Percentiles rank a stretch among this genome's conserved stretches.
These are phyloP conservation scores for Pythium diclinum DNA, from an alignment of 352 stramenopile genomes.

Conservation along the genomic window DNA sequence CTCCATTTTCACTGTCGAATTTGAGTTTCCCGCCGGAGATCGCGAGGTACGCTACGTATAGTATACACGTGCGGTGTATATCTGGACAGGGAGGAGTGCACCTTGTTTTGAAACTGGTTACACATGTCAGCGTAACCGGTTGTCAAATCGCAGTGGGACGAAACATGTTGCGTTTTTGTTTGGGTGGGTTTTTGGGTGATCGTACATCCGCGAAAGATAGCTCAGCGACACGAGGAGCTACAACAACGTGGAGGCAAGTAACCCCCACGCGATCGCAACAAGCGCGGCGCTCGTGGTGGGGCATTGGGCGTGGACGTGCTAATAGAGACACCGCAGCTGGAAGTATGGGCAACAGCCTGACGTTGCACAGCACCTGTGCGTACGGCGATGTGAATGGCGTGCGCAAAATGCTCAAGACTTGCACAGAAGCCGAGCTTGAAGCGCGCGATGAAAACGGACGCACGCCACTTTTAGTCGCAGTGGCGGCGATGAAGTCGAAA, in stretches of 20 bases:
- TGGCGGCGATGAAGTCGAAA: slow-evolving; percentile 53
- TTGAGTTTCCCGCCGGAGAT: slow-evolving; percentile 3
- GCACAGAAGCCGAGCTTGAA: slow-evolving; percentile 65
- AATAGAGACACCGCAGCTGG: background rate
- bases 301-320: background rate
- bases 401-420: slow-evolving; percentile 55
- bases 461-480: slow-evolving; percentile 75
- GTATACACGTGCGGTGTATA: background rate
- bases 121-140: background rate
- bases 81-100: background rate
- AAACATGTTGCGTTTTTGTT: background rate
- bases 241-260: slow-evolving; percentile 13
- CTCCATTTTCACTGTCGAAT: slow-evolving; percentile 3
- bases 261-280: slow-evolving; percentile 4
- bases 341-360: slow-evolving; percentile 78
- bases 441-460: slow-evolving; percentile 65
- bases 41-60: background rate
- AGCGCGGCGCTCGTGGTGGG: background rate
- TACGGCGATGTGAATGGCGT: slow-evolving; percentile 63
- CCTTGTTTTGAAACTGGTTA: slow-evolving; percentile 13
- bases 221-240: background rate
- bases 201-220: slow-evolving; percentile 12
- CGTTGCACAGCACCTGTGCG: slow-evolving; percentile 78
- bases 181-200: slow-evolving; percentile 21
- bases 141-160: slow-evolving; percentile 16